These are phyloP conservation scores for Malassezia restricta DNA, from an alignment of 1,284 basidiomycete species.

Conservation along the genomic window DNA sequence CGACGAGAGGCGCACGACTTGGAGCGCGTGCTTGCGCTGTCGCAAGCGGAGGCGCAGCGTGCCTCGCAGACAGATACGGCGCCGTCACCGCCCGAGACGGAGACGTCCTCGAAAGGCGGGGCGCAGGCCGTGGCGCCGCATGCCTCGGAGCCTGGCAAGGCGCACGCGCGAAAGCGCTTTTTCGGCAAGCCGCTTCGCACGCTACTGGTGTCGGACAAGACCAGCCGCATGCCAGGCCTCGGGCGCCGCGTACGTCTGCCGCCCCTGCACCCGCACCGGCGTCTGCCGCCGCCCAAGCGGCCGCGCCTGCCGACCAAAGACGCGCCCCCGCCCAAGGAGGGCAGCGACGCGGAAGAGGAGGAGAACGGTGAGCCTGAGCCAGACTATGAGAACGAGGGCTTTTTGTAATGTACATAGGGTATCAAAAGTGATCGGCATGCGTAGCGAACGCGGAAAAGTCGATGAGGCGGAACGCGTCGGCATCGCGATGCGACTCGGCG, in stretches of 20 bases:
- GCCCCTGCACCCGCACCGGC: slow-evolving; percentile 9
- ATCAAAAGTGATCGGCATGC: slow-evolving; percentile 12
- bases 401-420: slow-evolving; percentile 6
- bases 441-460: slow-evolving; percentile 11
- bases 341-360: neutral
- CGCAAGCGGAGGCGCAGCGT: neutral
- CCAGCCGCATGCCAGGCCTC: slow-evolving; percentile 2
- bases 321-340: neutral
- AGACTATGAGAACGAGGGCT: slow-evolving; percentile 16
- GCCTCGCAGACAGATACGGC: neutral
- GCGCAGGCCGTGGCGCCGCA: neutral
- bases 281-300: slow-evolving; percentile 4
- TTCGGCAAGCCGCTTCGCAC: slow-evolving; percentile 12
- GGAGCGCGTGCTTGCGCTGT: slow-evolving; percentile 9
- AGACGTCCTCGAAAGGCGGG: neutral
- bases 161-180: slow-evolving; percentile 3
- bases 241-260: slow-evolving; percentile 2
- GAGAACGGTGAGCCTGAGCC: slow-evolving; percentile 10
- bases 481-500: neutral
- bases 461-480: slow-evolving; percentile 3
- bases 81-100: neutral
- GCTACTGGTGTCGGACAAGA: neutral
- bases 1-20: slow-evolving; percentile 15
- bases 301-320: slow-evolving; percentile 3
- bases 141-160: no score